Base-by-base conservation (phyloP, 768 basidiomycete genomes). In the Serendipita sp. region DNA sequence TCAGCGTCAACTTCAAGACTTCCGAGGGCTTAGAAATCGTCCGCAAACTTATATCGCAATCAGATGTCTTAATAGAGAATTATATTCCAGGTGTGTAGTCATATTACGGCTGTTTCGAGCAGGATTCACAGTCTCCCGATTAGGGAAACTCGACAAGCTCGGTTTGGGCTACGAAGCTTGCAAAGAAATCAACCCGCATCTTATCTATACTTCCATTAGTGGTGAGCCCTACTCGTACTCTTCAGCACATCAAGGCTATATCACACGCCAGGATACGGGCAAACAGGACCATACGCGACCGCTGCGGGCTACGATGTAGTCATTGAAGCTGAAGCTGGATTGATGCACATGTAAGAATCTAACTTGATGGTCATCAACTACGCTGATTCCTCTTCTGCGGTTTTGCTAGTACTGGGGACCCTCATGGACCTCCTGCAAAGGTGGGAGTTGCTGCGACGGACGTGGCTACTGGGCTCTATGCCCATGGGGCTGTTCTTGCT, bases 371-470 rank as follows among this genome's bases (percentile, higher is more conserved):
- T n/a, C 45, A 66, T 3, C 38, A 7, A 41, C 8, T 64, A 64
- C 64, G n/a, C 63, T 66, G 16, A 63, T 24, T 24, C 46, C 68
- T 68, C 48, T 64, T 66, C 67, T 34, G 67, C 68, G 63, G 32
- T 60, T 32, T 34, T 11, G 45, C 28, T 32, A 91, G 89, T 68
- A 97, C 93, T 15, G 93, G 93, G 60, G 94, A 95, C 74, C 79
- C 86, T 7, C 85, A 87, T 69, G 85, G 92, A 8, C 81, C 84
- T 15, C 94, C 93, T 2, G 86, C 83, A 71, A 96, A 97, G 74
- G 93, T 95, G n/a, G 94, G 94, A 7, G 93, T 96, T 32, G 93
- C 94, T 1, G 86, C 86, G 3, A 95, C 92, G 11, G 94, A 93
- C 74, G 81, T 93, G 63, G 84, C 89, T 53, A 92, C 56, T 24